Evolutionary conservation across 2,329 filamentous ascomycete species (phyloP).

Genomic region (Samsoniella hepiali): DNA sequence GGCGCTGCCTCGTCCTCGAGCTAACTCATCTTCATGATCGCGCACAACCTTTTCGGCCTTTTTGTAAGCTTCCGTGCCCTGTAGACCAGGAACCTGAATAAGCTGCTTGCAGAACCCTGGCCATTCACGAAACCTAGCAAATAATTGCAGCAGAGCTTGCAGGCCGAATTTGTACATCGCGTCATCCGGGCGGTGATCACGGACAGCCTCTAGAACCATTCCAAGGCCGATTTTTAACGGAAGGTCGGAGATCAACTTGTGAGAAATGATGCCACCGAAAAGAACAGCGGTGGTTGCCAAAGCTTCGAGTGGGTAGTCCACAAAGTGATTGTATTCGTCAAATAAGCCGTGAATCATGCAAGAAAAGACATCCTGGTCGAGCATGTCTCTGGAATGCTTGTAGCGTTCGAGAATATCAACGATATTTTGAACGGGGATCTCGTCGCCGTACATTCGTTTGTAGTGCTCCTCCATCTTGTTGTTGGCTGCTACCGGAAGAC

Average conservation of each 20-base stretch:
- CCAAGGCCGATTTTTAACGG: constrained; percentile 91
- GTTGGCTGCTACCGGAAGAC: constrained; percentile 74
- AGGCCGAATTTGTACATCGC: constrained; percentile 98
- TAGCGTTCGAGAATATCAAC: constrained; percentile 81
- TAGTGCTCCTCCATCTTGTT: constrained; percentile 96
- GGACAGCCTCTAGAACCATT: constrained; percentile 96
- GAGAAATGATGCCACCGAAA: constrained; percentile 94
- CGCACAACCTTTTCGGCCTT: constrained; percentile 78
- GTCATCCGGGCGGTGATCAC: constrained; percentile 76
- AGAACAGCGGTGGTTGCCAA: constrained; percentile 92
- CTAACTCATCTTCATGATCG: constrained; percentile 60
- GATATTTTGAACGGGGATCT: constrained; percentile 81
- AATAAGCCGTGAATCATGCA: constrained; percentile 99
- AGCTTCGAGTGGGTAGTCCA: constrained; percentile 93
- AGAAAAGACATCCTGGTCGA: constrained; percentile 91
- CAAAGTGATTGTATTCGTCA: constrained; percentile 94
- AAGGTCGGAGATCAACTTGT: constrained; percentile 83
- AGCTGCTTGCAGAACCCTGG: constrained; percentile 89
- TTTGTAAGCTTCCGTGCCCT: constrained; percentile 78
- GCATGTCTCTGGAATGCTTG: constrained; percentile 78
- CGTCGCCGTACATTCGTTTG: constrained; percentile 94
- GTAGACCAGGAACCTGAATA: constrained; percentile 74
- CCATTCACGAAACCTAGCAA: constrained; percentile 83
- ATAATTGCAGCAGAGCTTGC: constrained; percentile 87
- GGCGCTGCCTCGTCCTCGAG: constrained; percentile 53